These are phyloP conservation scores for Talaromyces marneffei DNA, from an alignment of 2,329 filamentous ascomycete species.

Conservation along the genomic window DNA sequence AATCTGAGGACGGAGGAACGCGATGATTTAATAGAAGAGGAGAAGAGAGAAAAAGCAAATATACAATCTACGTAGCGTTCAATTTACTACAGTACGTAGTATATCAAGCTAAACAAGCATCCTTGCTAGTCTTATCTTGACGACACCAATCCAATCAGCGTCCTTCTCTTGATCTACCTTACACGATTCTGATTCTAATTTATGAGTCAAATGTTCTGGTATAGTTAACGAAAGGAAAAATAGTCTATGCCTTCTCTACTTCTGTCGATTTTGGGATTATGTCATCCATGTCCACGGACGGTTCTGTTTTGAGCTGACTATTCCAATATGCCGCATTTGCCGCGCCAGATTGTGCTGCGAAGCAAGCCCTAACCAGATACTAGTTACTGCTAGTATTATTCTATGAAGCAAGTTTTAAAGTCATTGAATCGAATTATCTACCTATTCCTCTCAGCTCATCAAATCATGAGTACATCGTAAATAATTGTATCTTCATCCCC, in stretches of 20 bases:
- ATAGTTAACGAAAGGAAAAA: no score
- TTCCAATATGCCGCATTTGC: neutral
- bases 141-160: neutral
- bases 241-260: no score
- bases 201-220: no score
- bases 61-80: neutral
- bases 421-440: neutral
- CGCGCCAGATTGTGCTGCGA: neutral
- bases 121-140: conserved; percentile 5
- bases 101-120: neutral
- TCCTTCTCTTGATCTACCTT: neutral
- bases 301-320: neutral
- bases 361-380: no score
- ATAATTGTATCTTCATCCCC: neutral
- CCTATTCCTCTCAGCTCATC: neutral
- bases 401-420: neutral
- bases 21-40: neutral
- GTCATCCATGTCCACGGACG: no score
- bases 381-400: no score
- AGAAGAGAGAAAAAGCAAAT: neutral
- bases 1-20: neutral
- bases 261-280: no score
- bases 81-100: no score
- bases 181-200: no score
- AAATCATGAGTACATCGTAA: neutral